Evolutionary conservation across 257 asterid species (phyloP).

Genomic region (Solanum sparsipilum): DNA sequence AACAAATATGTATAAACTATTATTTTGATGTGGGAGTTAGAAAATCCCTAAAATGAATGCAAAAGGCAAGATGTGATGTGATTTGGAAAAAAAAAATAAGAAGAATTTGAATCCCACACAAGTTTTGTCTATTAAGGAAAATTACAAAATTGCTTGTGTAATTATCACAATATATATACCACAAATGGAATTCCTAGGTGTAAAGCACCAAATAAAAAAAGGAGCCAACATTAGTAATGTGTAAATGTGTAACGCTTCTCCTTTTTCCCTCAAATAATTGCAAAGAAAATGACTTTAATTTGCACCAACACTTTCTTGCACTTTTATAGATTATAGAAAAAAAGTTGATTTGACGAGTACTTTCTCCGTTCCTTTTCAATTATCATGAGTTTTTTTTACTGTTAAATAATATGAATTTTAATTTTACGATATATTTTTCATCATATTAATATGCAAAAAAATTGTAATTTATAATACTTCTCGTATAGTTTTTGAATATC

Average conservation of each 20-base stretch:
- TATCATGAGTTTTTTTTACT: too few species aligned
- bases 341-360: background rate
- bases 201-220: background rate
- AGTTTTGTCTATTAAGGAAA: background rate
- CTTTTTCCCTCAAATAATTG: background rate
- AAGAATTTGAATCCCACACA: background rate
- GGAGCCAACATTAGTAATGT: background rate
- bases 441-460: too few species aligned
- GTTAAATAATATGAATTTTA: too few species aligned
- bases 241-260: background rate
- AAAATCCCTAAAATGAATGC: background rate
- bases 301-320: background rate
- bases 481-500: too few species aligned
- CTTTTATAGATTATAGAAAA: background rate
- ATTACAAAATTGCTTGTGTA: background rate
- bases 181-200: background rate
- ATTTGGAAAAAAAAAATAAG: background rate
- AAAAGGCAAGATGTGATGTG: background rate
- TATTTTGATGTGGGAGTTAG: background rate
- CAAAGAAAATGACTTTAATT: background rate
- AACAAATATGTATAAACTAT: background rate
- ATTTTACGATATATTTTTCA: too few species aligned
- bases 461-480: too few species aligned
- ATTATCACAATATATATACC: background rate
- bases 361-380: background rate